Evolutionary conservation across 2,329 filamentous ascomycete genomes (phyloP), one percentile per base, ranked within the genome.

Genomic region (Epichloe bromicola): DNA sequence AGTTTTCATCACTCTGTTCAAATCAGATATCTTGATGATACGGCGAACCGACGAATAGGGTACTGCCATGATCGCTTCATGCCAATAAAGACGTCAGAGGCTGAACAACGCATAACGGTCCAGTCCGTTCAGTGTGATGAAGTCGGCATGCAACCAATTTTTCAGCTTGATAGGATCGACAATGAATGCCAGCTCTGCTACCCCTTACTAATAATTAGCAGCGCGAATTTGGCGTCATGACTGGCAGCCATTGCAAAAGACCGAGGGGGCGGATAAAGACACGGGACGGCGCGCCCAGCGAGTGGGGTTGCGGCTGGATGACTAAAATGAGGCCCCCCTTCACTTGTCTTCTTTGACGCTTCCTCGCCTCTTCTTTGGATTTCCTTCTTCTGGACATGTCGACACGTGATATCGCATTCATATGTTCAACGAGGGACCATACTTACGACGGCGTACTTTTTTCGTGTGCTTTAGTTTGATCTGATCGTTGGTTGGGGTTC

Each of bases 261-360:
- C n/a, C 39, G 39, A 41, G 19, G 19, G 11, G 39, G 20, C 17
- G 33, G 36, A 34, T 34, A 6, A 17, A 38, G 38, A 42, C 30
- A 40, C 46, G 50, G 50, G 50, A 52, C 50, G 50, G 50, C 46
- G 41, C 50, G 47, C 8, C 30, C 3, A 30, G 30, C 30, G 30
- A 30, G 30, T 30, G 8, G 30, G 10, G 30, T 30, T 10, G 30
- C 4, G 39, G 17, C 39, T 14, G n/a, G 39, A 40, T 45, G 30
- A 20, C 19, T 50, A 33, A 19, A 19, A 5, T 12, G 3, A 19
- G 14, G 23, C 20, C 5, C 40, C 10, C 40, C 10, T 5, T 26
- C 23, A 15, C 10, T 38, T 26, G 19, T 26, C 30, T 40, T 36
- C 30, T 48, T 11, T n/a, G 4, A 14, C 38, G 36, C 26, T 41